Percentiles rank a stretch among this genome's conserved stretches.
Evolutionary conservation across 1,284 basidiomycete species (phyloP).

Genomic region (Meripilus lineatus): DNA sequence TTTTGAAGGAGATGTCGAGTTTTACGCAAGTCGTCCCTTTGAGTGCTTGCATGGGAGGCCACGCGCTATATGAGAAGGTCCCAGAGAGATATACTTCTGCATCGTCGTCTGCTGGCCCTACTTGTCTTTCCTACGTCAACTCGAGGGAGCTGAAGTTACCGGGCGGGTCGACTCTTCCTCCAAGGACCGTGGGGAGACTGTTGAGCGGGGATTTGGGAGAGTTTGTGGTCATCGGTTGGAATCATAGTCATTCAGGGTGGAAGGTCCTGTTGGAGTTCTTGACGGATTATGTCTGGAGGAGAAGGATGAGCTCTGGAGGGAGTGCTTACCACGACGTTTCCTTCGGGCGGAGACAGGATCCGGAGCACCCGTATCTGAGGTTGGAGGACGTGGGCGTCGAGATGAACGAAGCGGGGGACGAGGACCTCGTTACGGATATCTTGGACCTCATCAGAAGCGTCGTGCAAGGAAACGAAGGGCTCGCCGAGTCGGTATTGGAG

Average conservation of each 20-base stretch:
- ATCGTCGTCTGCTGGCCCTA: slow-evolving; percentile 44
- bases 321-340: slow-evolving; percentile 47
- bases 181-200: slow-evolving; percentile 64
- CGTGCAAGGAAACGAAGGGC: slow-evolving; percentile 60
- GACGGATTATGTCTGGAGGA: slow-evolving; percentile 63
- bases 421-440: slow-evolving; percentile 61
- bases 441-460: slow-evolving; percentile 77
- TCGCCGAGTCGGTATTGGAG: slow-evolving; percentile 64
- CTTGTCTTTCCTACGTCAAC: slow-evolving; percentile 49
- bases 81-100: slow-evolving; percentile 55
- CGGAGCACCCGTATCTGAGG: slow-evolving; percentile 40
- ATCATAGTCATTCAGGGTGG: slow-evolving; percentile 79
- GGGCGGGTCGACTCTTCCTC: slow-evolving; percentile 66
- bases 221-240: slow-evolving; percentile 75
- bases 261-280: slow-evolving; percentile 75
- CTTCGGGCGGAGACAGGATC: slow-evolving; percentile 36
- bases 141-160: slow-evolving; percentile 66
- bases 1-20: slow-evolving; percentile 66
- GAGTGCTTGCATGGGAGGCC: slow-evolving; percentile 51
- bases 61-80: slow-evolving; percentile 66
- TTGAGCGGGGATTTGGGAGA: slow-evolving; percentile 71
- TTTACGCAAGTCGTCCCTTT: slow-evolving; percentile 72
- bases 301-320: slow-evolving; percentile 31
- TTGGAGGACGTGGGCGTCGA: slow-evolving; percentile 71
- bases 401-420: slow-evolving; percentile 48